Evolutionary conservation across 148 eudicot species (phyloP).

Genomic region (Dysphania ambrosioides): DNA sequence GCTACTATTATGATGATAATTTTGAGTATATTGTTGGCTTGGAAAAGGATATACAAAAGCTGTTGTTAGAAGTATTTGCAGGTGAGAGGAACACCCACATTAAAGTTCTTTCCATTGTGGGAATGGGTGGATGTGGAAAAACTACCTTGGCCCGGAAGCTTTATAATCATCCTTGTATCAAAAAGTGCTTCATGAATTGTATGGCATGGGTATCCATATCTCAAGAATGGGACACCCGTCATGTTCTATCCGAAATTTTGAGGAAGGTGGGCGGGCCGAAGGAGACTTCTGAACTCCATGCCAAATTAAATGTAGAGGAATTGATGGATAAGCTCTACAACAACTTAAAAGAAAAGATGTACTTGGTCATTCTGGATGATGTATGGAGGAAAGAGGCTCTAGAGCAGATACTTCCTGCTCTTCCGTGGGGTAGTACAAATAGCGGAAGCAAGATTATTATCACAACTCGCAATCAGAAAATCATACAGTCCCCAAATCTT

Average conservation of each 20-base stretch:
- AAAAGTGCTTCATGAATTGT: slow-evolving; percentile 20
- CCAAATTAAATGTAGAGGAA: slow-evolving; percentile 16
- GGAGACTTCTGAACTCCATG: neutral
- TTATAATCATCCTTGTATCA: slow-evolving; percentile 22
- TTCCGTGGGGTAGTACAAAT: neutral
- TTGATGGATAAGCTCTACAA: slow-evolving; percentile 19
- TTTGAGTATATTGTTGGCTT: slow-evolving; percentile 18
- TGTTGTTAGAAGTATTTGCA: slow-evolving; percentile 20
- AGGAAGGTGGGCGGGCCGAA: slow-evolving; percentile 13
- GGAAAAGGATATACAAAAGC: slow-evolving; percentile 6
- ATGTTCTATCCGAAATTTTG: slow-evolving; percentile 25
- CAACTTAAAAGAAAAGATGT: slow-evolving; percentile 12
- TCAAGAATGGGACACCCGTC: slow-evolving; percentile 29
- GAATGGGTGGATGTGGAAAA: slow-evolving; percentile 41
- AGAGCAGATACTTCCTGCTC: slow-evolving; percentile 27
- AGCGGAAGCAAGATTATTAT: slow-evolving; percentile 33
- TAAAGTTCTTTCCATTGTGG: slow-evolving; percentile 15
- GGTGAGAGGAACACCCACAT: slow-evolving; percentile 17
- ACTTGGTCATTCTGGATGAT: slow-evolving; percentile 39
- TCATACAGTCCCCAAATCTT: neutral
- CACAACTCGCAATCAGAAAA: slow-evolving; percentile 30
- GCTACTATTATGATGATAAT: slow-evolving; percentile 16
- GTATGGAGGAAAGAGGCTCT: slow-evolving; percentile 34
- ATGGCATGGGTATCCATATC: slow-evolving; percentile 31
- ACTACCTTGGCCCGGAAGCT: slow-evolving; percentile 33